Percentiles rank a stretch among this genome's conserved stretches.
These are phyloP conservation scores for Linum tenue DNA, from an alignment of 345 rosid genomes.

Conservation along the genomic window DNA sequence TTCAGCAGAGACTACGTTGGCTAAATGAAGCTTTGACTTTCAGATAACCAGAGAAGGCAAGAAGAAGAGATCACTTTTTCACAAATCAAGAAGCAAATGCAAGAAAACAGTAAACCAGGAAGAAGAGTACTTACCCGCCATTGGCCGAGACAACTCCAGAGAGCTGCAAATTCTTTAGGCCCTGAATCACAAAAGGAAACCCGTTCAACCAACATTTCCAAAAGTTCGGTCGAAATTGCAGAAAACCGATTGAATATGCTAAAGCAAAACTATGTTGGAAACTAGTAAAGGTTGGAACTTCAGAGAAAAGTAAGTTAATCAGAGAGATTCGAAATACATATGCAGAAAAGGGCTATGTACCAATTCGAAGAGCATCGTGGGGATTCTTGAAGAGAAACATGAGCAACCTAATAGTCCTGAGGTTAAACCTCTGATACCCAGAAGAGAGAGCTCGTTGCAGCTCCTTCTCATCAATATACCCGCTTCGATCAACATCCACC, in stretches of 20 bases:
- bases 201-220: too few relatives aligned
- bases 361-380: slow-evolving; percentile 33
- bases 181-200: slow-evolving; percentile 23
- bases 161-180: slow-evolving; percentile 46
- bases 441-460: slow-evolving; percentile 49
- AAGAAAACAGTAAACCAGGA: neutral
- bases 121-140: slow-evolving; percentile 46
- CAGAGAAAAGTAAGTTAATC: too few relatives aligned
- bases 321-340: neutral
- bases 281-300: too few relatives aligned
- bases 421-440: slow-evolving; percentile 36
- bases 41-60: neutral
- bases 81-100: neutral
- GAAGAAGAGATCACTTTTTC: neutral
- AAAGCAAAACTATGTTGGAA: neutral
- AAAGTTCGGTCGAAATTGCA: neutral
- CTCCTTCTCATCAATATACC: slow-evolving; percentile 56
- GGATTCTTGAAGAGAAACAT: slow-evolving; percentile 62
- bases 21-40: neutral
- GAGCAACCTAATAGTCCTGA: slow-evolving; percentile 47
- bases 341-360: slow-evolving; percentile 17
- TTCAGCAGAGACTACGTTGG: too few relatives aligned
- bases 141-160: slow-evolving; percentile 60
- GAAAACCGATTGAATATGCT: neutral
- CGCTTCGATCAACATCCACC: slow-evolving; percentile 55